Evolutionary conservation across 73 alveolate species (phyloP), one percentile per base, ranked within the genome.

Genomic region (Symbiodinium natans): DNA sequence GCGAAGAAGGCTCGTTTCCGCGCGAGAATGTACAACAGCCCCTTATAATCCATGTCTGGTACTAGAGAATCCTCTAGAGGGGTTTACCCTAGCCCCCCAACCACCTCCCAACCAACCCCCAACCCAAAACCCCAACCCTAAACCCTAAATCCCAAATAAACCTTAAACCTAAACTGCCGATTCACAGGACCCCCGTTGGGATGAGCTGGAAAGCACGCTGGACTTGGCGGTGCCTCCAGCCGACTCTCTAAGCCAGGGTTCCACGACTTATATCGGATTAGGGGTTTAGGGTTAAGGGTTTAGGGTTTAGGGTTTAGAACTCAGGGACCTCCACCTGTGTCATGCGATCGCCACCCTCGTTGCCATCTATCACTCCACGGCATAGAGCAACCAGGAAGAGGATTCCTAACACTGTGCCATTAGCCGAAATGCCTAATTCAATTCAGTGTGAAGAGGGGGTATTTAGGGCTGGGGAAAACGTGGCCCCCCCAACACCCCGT

Each of bases 111-210:
- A n/a, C n/a, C 59, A 56, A 21, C 75, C 75, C 3, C 8, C 39
- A 15, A 56, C 75, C 33, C 29, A 17, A 56, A 15, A 5, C 75
- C 75, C 33, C 31, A 56, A 56, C 74, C 74, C 33, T 56, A 56
- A 56, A 56, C 25, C 74, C 74, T 56, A 56, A 9, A 56, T 5
- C 74, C 74, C 74, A 56, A 19, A 56, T n/a, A n/a, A n/a, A 15
- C 36, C 75, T 34, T 2, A 7, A 29, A 29, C 77, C 34, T 63
- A 21, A 27, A 63, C 34, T 63, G 31, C 39, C 38, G 27, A 63
- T 25, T 36, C 34, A n/a, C 42, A 88, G 95, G 95, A 88, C 68
- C 95, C 95, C 68, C 41, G 95, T 11, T 88, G 95, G 95, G 95
- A 88, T 63, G 95, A 88, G 41, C 85, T 88, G 43, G 73, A 63